These are phyloP conservation scores for Herpetomonas samuelpessoai DNA, from an alignment of 208 protist species.

Conservation along the genomic window DNA sequence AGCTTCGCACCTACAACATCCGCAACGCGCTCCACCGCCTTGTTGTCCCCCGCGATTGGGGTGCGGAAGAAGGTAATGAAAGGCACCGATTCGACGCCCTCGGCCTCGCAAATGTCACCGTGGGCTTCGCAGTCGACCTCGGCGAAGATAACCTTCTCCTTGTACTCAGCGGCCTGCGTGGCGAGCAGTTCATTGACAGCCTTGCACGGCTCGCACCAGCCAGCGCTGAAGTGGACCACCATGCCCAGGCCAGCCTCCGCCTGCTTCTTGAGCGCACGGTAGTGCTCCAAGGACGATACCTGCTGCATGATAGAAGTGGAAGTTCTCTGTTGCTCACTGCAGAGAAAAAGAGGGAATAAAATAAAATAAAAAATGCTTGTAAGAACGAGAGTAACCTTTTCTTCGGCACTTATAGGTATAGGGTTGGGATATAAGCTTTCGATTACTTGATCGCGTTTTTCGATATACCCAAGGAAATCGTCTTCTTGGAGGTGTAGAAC, in stretches of 20 bases:
- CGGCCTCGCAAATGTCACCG: conserved; percentile 63
- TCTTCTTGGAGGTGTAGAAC: no score
- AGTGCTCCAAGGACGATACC: conserved; percentile 38
- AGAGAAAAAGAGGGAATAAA: conserved; percentile 1
- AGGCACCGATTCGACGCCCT: conserved; percentile 86
- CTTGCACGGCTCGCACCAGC: conserved; percentile 89
- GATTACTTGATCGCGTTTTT: no score
- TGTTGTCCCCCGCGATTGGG: conserved; percentile 14
- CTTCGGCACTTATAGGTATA: no score
- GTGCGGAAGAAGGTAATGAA: conserved; percentile 87
- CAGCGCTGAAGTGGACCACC: conserved; percentile 87
- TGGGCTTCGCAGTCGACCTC: conserved; percentile 75
- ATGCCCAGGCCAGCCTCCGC: conserved; percentile 44
- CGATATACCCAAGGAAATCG: no score
- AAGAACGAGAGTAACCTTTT: conserved; percentile 3
- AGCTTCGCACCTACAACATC: conserved; percentile 81
- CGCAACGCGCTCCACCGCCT: conserved; percentile 62
- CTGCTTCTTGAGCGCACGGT: conserved; percentile 46
- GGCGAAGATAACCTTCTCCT: conserved; percentile 60
- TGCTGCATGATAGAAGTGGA: conserved; percentile 28
- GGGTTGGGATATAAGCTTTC: no score
- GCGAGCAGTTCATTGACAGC: conserved; percentile 56
- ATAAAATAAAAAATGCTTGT: background rate
- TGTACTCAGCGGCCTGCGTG: conserved; percentile 32
- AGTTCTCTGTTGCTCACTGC: background rate